phyloP scores from a whole-genome alignment of 768 basidiomycete species.

The Antrodiella citrinella region DNA sequence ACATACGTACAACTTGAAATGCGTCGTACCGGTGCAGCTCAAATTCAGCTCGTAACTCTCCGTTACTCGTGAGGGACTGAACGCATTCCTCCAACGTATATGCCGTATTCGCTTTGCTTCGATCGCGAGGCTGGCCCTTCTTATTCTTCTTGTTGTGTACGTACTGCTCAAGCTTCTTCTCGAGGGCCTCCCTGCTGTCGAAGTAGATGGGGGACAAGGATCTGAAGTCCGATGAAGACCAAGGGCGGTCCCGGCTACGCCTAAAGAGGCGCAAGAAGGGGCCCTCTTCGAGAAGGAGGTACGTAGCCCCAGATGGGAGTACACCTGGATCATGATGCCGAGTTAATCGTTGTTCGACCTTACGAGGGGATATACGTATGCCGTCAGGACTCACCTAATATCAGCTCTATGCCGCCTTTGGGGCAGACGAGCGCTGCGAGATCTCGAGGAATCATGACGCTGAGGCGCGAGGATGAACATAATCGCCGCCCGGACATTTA shows the following conservation, averaged over 20 bases:
- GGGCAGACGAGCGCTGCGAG: no score
- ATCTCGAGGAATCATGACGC: no score
- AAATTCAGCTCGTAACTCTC: conserved; percentile 12
- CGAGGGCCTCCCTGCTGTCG: conserved; percentile 8
- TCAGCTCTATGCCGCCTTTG: no score
- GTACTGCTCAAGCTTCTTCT: conserved; percentile 10
- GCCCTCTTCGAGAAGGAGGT: conserved; percentile 11
- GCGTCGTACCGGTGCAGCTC: conserved; percentile 19
- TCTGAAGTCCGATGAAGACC: conserved; percentile 8
- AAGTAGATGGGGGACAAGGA: conserved; percentile 20
- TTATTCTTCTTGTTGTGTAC: conserved; percentile 13
- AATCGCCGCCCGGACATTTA: no score
- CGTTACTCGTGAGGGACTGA: conserved; percentile 1
- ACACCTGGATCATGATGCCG: no score
- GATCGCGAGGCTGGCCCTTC: conserved; percentile 10
- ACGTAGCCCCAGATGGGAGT: conserved; percentile 18
- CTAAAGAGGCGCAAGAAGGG: not conserved
- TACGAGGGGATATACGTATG: not conserved
- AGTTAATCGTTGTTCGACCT: not conserved
- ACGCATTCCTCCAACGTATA: conserved; percentile 8
- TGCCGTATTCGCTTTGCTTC: conserved; percentile 17
- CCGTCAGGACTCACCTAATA: no score
- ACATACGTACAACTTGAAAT: not conserved
- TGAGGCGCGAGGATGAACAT: no score
- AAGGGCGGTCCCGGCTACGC: conserved; percentile 1